These are phyloP conservation scores for Scheffersomyces illinoinensis DNA, from an alignment of 1,139 yeast species.

Conservation along the genomic window DNA sequence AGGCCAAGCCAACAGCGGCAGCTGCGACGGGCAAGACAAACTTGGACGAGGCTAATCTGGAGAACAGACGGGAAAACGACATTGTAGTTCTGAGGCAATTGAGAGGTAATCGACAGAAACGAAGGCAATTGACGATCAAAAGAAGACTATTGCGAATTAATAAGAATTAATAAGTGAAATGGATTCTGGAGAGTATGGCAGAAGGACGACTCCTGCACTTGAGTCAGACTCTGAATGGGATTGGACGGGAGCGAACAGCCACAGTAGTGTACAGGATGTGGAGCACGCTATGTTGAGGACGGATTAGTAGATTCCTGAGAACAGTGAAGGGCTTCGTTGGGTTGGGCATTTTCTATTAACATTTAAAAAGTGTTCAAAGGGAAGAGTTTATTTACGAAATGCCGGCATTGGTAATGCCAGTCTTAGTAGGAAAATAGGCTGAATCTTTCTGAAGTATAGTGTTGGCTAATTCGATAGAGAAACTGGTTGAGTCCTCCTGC, in stretches of 20 bases:
- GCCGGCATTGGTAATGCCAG: too few relatives aligned
- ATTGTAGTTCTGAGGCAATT: slow-evolving; percentile 3
- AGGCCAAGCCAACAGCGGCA: slow-evolving; percentile 54
- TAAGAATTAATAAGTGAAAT: background rate
- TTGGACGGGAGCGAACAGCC: background rate
- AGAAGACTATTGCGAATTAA: slow-evolving; percentile 2
- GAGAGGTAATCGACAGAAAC: background rate
- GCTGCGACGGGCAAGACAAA: slow-evolving; percentile 45
- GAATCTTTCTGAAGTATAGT: too few relatives aligned
- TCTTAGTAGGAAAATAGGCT: too few relatives aligned
- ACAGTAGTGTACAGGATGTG: background rate
- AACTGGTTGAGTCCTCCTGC: too few relatives aligned
- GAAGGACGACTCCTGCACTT: background rate
- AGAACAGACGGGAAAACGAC: slow-evolving; percentile 18
- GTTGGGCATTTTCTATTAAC: too few relatives aligned
- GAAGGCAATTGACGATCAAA: background rate
- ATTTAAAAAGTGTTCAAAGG: too few relatives aligned
- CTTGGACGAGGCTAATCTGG: slow-evolving; percentile 26
- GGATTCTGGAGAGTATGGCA: background rate
- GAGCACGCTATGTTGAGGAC: background rate
- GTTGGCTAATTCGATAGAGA: too few relatives aligned
- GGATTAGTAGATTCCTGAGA: background rate
- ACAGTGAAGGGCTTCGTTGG: background rate
- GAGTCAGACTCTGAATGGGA: background rate
- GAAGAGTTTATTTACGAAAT: too few relatives aligned